Base-by-base conservation (phyloP, 148 eudicot species). In the Dianthus caryophyllus region DNA sequence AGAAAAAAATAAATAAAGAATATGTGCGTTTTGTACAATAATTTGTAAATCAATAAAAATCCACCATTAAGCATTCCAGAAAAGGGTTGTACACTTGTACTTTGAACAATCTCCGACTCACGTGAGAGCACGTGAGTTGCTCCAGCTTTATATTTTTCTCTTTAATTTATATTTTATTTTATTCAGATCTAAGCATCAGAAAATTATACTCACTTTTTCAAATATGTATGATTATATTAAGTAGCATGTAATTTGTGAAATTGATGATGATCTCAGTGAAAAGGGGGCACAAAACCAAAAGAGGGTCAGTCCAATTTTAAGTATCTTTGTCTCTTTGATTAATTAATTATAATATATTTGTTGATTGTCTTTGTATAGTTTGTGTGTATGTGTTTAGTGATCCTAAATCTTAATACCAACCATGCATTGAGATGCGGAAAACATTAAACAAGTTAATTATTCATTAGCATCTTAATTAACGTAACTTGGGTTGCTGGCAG, bases 101-200 rank as follows among this genome's bases (percentile, higher is more conserved):
- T 7, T 41, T 68, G 22, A 31, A 75, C 64, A 68, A 49, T 73
- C 68, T 71, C 58, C 70, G 75, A 67, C 78, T 80, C 83, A 80
- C 83, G 78, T 80, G 83, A 73, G 44, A 31, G 70, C 83, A 80
- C 73, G 80, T 80, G 80, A 65, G 70, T 59, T 57, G 11, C 59
- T 30, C 58, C 58, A 43, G 58, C 58, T 49, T 73, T 61, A 21
- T 59, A 56, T 72, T 61, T n/a, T n/a, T n/a, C n/a, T n/a, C n/a
- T n/a, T n/a, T n/a, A n/a, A n/a, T 48, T 73, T 61, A 21, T 59
- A 56, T 72, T 61, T 48, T n/a, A n/a, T 16, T 64, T 41, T 44
- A n/a, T 61, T 41, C 70, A 74, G 81, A 80, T 67, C 81, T 71
- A 70, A 48, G 20, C 58, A 57, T 24, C 65, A 39, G 71, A n/a